Percentiles rank a stretch among this genome's conserved stretches.
phyloP scores from a whole-genome alignment of 176 grass and related monocot genomes.

The Zea luxurians region DNA sequence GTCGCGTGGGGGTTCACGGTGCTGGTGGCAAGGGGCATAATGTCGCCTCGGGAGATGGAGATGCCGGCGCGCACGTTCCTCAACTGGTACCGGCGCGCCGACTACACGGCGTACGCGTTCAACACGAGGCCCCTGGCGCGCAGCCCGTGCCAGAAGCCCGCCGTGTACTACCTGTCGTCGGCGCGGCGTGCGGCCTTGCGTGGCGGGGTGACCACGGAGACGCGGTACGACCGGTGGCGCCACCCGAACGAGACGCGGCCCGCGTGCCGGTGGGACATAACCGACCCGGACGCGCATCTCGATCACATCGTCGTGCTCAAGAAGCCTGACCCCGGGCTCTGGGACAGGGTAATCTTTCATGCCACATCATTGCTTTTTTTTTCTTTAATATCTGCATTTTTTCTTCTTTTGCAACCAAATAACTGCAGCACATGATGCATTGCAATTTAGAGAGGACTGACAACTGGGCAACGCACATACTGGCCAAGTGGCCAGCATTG shows the following conservation, averaged over 20 bases:
- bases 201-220: constrained; percentile 61
- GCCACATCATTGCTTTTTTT: background rate
- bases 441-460: constrained; percentile 45
- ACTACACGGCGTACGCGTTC: too few relatives aligned
- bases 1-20: too few relatives aligned
- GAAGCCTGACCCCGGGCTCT: constrained; percentile 73
- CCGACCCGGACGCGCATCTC: constrained; percentile 20
- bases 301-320: constrained; percentile 82
- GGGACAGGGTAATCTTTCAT: constrained; percentile 70
- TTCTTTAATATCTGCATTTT: too few relatives aligned
- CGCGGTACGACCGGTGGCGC: constrained; percentile 71
- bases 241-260: constrained; percentile 58
- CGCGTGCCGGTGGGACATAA: too few relatives aligned
- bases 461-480: background rate
- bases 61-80: too few relatives aligned
- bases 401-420: background rate
- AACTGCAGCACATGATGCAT: constrained; percentile 38
- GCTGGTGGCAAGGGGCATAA: too few relatives aligned
- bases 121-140: constrained; percentile 43
- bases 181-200: constrained; percentile 30
- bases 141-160: constrained; percentile 82
- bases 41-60: too few relatives aligned
- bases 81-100: too few relatives aligned
- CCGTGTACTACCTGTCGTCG: constrained; percentile 71
- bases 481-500: background rate